Evolutionary conservation across 768 basidiomycete species (phyloP), one percentile per base, ranked within the genome.

Genomic region (Pholiota microspora): DNA sequence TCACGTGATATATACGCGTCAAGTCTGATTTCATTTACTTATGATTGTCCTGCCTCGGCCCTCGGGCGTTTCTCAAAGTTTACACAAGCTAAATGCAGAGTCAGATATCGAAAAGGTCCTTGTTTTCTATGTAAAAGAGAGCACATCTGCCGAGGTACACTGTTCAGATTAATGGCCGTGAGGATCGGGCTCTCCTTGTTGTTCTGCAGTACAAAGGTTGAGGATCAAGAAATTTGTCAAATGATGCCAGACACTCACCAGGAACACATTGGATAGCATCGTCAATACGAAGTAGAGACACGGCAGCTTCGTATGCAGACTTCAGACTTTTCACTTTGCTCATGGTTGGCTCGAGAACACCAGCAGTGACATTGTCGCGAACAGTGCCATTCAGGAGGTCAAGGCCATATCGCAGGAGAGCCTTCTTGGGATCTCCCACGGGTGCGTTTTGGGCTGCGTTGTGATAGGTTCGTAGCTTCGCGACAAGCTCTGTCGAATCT

Each of bases 241-340:
- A 13, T 24, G 40, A 53, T 23, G 25, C 23, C 40, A 44, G 21
- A 27, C 42, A 73, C 86, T 76, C 62, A 91, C 91, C 92, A 56
- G 91, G 89, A 45, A 89, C 79, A 70, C 89, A 92, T 64, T 93
- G 91, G 58, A 94, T 94, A n/a, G 92, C 91, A 71, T 94, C 95
- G 69, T 98, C 95, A 63, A 98, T 98, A 57, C 97, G 83, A 69
- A 99, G 75, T 56, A 98, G 75, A 54, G 93, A 93, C 35, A 97
- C 94, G 3, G 95, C 94, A 27, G 96, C 95, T 70, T 98, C 95
- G 60, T 95, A 92, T 29, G 97, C 97, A 29, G 90, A 93, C 78
- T 99, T 99, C 69, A 99, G 73, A 67, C 92, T 95, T 75, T 91
- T 92, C 61, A 98, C 90, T 74, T 99, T 98, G 77, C 90, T 91